These are phyloP conservation scores for Cunninghamia lanceolata DNA, from an alignment of 75 land plant species.

Conservation along the genomic window DNA sequence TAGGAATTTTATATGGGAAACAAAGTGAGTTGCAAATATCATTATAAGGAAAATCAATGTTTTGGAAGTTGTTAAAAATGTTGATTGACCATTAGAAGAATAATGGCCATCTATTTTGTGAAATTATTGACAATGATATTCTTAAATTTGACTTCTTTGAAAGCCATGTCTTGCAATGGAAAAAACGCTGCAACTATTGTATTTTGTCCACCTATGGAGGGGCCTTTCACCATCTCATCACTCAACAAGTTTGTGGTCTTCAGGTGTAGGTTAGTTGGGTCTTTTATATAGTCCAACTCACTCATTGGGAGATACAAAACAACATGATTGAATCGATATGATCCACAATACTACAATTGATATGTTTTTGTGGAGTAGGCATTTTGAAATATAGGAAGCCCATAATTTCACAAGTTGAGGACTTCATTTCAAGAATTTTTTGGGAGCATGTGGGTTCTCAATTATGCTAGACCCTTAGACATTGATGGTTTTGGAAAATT, in stretches of 20 bases:
- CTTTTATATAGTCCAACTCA: neutral
- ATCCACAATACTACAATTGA: neutral
- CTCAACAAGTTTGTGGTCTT: neutral
- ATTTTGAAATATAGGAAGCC: neutral
- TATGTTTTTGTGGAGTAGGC: neutral
- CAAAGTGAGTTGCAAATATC: no score
- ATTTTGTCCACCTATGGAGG: neutral
- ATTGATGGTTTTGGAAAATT: neutral
- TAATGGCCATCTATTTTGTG: no score
- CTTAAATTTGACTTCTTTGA: neutral
- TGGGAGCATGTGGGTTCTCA: neutral
- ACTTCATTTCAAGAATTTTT: no score
- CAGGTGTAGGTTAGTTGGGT: neutral
- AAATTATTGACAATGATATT: no score
- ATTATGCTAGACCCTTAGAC: neutral
- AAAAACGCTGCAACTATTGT: neutral
- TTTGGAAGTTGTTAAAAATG: no score
- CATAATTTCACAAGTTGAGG: neutral
- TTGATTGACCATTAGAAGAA: no score
- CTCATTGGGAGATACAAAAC: neutral
- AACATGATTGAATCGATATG: no score
- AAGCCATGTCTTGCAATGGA: neutral
- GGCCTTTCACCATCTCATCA: neutral
- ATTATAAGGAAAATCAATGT: no score
- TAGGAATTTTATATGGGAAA: no score